Evolutionary conservation across 192 early-diverging fungal genomes (phyloP), one percentile per base, ranked within the genome.

Genomic region (Chytriomyces sp.): DNA sequence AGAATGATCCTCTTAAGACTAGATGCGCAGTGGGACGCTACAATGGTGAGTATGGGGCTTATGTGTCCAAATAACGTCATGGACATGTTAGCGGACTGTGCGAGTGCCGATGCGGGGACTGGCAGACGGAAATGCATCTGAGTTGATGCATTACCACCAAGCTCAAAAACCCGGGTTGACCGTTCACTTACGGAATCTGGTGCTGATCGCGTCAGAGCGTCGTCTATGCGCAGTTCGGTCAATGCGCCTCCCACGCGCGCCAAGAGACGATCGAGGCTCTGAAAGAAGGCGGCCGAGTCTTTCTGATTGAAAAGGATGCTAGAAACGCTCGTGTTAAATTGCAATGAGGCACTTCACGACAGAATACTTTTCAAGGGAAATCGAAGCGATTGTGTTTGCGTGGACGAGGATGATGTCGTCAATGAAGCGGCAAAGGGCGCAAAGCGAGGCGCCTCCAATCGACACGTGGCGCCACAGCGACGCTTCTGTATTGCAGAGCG

Each of bases 11-110:
- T 26, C 37, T 62, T 63, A 31, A 30, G n/a, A 17, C 64, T 31
- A 19, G n/a, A 25, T 32, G 53, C 32, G 39, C 72, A 73, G 62
- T 52, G 38, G 41, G 49, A 36, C 33, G 17, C 40, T 28, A 73
- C 19, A 12, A 52, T 25, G 5, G 14, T 32, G 14, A 73, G 14
- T 12, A 73, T n/a, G 8, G 19, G 12, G 12, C 52, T 10, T 32
- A 52, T 22, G 33, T 62, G n/a, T 1, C 49, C 39, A 56, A 73
- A 52, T n/a, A 73, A 34, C 12, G 60, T 25, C 17, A 12, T 39
- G 19, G 8, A 28, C 19, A 39, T 7, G 14, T 37, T n/a, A 5
- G 63, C 28, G 12, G 39, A 6, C 0, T 14, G 22, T 1, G 41
- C 8, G 22, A 30, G 22, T 41, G 34, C 8, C 4, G 25, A 32